A percentile compares a stretch with the other conserved stretches of the same genome.
Evolutionary conservation across 176 grass and related monocot species (phyloP).

Genomic region (Poa annua): DNA sequence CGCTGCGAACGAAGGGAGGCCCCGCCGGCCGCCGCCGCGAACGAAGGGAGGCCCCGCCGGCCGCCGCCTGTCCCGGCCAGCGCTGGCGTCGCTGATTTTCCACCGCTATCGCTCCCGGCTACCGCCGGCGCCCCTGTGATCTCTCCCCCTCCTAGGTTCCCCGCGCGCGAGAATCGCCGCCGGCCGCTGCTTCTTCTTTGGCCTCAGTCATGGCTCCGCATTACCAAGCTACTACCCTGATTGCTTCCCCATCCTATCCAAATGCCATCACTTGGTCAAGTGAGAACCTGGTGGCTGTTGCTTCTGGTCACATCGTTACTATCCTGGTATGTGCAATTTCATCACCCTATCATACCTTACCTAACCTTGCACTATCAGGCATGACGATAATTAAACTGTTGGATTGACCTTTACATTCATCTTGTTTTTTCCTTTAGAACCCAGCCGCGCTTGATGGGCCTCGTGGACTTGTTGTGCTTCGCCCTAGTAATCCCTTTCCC

Average conservation of each 20-base stretch:
- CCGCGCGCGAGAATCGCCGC: too few relatives aligned
- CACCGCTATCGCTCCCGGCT: too few relatives aligned
- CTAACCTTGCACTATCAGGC: background rate
- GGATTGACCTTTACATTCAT: slow-evolving; percentile 10
- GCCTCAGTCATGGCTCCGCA: slow-evolving; percentile 49
- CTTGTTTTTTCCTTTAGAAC: slow-evolving; percentile 52
- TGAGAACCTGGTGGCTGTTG: slow-evolving; percentile 79
- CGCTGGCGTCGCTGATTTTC: too few relatives aligned
- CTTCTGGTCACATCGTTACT: slow-evolving; percentile 70
- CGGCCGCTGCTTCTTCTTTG: background rate
- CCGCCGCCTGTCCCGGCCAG: too few relatives aligned
- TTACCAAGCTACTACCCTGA: slow-evolving; percentile 55
- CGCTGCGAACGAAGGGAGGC: too few relatives aligned
- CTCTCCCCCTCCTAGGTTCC: too few relatives aligned
- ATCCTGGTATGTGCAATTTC: slow-evolving; percentile 60
- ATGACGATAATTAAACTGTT: background rate
- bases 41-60: too few relatives aligned
- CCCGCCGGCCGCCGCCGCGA: too few relatives aligned
- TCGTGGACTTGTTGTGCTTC: slow-evolving; percentile 62
- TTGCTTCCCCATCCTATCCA: slow-evolving; percentile 75
- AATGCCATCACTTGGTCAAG: slow-evolving; percentile 69
- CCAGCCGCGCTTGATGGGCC: slow-evolving; percentile 68
- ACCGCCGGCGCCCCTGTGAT: too few relatives aligned
- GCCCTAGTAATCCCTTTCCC: slow-evolving; percentile 54
- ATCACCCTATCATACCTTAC: slow-evolving; percentile 5